Conservation (phyloP, 371 early-diverging fungal species). For the Chytridium lagenaria region DNA sequence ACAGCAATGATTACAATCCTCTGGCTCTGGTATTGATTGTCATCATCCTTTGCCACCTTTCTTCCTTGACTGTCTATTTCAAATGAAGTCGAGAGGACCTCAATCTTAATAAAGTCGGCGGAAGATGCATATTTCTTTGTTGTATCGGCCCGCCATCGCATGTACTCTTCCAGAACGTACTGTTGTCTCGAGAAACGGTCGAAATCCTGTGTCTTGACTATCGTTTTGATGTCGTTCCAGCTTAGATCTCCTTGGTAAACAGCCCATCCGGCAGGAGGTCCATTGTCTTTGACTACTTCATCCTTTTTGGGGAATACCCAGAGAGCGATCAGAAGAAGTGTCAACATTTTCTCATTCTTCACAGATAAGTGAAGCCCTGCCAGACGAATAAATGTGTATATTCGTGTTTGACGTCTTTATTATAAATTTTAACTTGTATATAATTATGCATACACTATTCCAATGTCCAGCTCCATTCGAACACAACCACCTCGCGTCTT, state of each 20-base stretch:
- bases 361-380: neutral
- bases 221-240: constrained; percentile 16
- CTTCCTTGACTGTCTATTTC: neutral
- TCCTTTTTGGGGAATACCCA: neutral
- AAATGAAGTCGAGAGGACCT: constrained; percentile 18
- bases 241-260: constrained; percentile 23
- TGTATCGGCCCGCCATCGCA: constrained; percentile 12
- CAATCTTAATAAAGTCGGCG: constrained; percentile 30
- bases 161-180: constrained; percentile 9
- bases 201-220: neutral
- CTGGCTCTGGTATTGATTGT: constrained; percentile 6
- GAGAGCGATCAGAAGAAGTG: neutral
- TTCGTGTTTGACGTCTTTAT: too few species aligned
- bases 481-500: neutral
- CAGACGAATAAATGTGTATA: too few species aligned
- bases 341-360: neutral
- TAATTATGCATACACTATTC: neutral
- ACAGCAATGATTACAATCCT: neutral
- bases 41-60: neutral
- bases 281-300: neutral
- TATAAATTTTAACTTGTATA: too few species aligned
- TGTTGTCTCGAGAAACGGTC: constrained; percentile 24
- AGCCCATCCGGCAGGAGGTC: constrained; percentile 4
- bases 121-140: neutral
- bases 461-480: neutral